Conservation (phyloP, 306 rosid genomes). For the Cicer yamashitae region DNA sequence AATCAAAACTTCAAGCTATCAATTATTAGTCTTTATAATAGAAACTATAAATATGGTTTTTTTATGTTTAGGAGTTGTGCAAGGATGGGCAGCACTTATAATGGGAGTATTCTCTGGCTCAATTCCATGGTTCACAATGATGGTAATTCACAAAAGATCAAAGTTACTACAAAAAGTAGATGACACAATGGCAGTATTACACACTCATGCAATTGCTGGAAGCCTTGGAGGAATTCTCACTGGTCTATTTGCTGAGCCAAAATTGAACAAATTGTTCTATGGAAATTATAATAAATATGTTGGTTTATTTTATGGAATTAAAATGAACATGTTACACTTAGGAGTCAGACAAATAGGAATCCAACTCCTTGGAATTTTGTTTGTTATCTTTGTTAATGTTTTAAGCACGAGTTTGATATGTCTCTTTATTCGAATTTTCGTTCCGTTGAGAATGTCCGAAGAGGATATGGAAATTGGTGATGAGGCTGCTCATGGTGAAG, state of each 20-base stretch:
- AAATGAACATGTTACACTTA: background rate
- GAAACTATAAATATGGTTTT: background rate
- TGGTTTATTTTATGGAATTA: constrained; percentile 51
- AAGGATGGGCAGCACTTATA: constrained; percentile 62
- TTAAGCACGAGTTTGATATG: constrained; percentile 52
- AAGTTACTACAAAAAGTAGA: constrained; percentile 55
- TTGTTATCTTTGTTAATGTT: constrained; percentile 47
- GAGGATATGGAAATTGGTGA: constrained; percentile 66
- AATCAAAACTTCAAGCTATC: too few relatives aligned
- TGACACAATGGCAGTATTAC: constrained; percentile 63
- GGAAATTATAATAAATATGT: constrained; percentile 13
- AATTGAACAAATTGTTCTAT: constrained; percentile 42
- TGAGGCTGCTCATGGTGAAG: constrained; percentile 68
- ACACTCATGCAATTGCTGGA: constrained; percentile 63
- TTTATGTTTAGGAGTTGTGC: constrained; percentile 49
- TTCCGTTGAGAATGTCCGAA: constrained; percentile 60
- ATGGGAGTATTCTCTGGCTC: constrained; percentile 59
- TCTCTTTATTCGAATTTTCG: constrained; percentile 29
- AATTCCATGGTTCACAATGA: constrained; percentile 61
- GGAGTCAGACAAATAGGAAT: constrained; percentile 49
- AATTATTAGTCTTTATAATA: too few relatives aligned
- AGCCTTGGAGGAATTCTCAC: constrained; percentile 56
- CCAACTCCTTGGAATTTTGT: constrained; percentile 48
- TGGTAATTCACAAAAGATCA: constrained; percentile 59
- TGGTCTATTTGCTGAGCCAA: constrained; percentile 58